Base-by-base conservation (phyloP, 352 stramenopile species). In the Globisporangium nagaii region DNA sequence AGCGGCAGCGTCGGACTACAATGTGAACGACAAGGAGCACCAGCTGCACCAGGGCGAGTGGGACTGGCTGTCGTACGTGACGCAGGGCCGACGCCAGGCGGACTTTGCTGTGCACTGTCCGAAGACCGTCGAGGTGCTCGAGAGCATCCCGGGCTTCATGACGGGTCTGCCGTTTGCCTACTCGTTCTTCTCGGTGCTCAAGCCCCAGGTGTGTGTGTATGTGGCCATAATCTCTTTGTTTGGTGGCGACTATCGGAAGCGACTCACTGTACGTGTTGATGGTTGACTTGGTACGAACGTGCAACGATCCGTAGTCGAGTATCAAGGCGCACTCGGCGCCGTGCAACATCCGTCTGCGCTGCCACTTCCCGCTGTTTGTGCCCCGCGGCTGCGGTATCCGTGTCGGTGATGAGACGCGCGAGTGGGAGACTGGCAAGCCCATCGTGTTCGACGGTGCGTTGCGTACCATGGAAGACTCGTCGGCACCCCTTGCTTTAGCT, bases 121-220 rank as follows among this genome's bases (percentile, higher is more conserved):
- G 4, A 69, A 73, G 45, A 92, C 84, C 19, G 68, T 84, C 20
- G 63, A 79, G 62, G 69, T 91, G 4, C 59, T 96, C 7, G 84
- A 94, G 57, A 78, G 52, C 42, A 84, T 95, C 32, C 81, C 83
- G 30, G 77, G 70, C n/a, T 92, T 94, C 52, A 92, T 96, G 79
- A 77, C 82, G 12, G 76, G 71, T 1, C 84, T 93, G 35, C 96
- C 95, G 9, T 98, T 99, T 72, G 88, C 88, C 13, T 98, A 98
- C 71, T 75, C 82, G 20, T 98, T 98, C 70, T 98, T 98, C 75
- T 98, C 88, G 24, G 97, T 95, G 13, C 76, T 99, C 53, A 86
- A 97, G 62, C 73, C 73, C 0, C 66, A 95, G 50, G 88, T 89
- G 20, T 63, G 56, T 8, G n/a, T n/a, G n/a, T n/a, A n/a, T n/a